Evolutionary conservation across 2,329 filamentous ascomycete genomes (phyloP), one percentile per base, ranked within the genome.

Genomic region (Fusarium sp.): DNA sequence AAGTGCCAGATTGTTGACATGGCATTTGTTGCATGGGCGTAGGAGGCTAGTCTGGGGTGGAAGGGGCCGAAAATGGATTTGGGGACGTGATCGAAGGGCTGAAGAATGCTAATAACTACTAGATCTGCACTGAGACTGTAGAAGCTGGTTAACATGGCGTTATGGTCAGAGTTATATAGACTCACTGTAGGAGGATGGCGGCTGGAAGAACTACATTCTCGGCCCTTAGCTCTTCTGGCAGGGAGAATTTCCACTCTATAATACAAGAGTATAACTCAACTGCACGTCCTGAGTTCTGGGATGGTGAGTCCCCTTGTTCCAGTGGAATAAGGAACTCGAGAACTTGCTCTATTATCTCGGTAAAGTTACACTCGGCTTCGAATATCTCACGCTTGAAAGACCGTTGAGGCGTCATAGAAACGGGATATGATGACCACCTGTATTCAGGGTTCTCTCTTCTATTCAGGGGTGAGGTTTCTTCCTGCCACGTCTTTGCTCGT

Each of bases 1-100:
- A 67, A 67, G 46, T 67, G 53, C 64, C 64, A 67, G 8, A 67
- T 66, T 3, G 58, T 55, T 31, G 63, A 67, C 58, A 67, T 67
- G 6, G 63, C 64, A 33, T 67, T 64, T 11, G 52, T 52, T 27
- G 64, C 58, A 4, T 67, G 64, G 10, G 58, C 43, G 37, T 67
- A 52, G 5, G 64, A 55, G 17, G 46, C 55, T 4, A 60, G 36
- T 2, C 47, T 40, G 20, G 64, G 63, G 18, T 31, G 17, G 17
- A 67, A 67, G 8, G 58, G 63, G 3, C 63, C 63, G n/a, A 67
- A 67, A 6, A 31, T 33, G 39, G 64, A 33, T 36, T 67, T 58
- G 33, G 63, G 35, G 4, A 63, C 4, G 2, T 46, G 15, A 17
- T 67, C 63, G 25, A 67, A 67, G 3, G 63, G 63, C 14, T 58